Conservation (phyloP, 257 asterid species). For the Avicennia marina region DNA sequence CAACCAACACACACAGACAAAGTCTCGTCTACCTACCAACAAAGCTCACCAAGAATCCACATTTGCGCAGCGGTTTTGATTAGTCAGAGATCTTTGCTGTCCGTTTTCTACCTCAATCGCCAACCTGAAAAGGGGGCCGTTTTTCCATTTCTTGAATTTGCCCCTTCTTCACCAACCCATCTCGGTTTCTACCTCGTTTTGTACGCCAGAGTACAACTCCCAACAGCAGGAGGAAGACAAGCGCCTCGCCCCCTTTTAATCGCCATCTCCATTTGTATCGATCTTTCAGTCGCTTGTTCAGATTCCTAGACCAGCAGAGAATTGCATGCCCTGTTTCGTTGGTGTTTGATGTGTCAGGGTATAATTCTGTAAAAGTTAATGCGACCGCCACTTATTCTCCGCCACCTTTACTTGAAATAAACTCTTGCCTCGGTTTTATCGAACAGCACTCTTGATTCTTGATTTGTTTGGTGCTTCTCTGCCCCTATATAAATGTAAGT, state of each 20-base stretch:
- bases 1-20: not conserved
- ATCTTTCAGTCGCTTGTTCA: slow-evolving; percentile 25
- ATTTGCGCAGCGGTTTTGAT: not conserved
- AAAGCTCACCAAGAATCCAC: not conserved
- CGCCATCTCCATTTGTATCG: slow-evolving; percentile 15
- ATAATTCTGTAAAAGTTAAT: slow-evolving; percentile 17
- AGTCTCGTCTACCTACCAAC: not conserved
- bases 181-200: slow-evolving; percentile 16
- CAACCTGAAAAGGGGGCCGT: slow-evolving; percentile 17
- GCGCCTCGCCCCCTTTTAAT: slow-evolving; percentile 4
- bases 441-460: slow-evolving; percentile 19
- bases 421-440: slow-evolving; percentile 29
- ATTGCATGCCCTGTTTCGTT: slow-evolving; percentile 16
- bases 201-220: slow-evolving; percentile 20
- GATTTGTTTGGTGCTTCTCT: not conserved
- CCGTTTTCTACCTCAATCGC: slow-evolving; percentile 29
- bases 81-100: slow-evolving; percentile 9
- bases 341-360: not conserved
- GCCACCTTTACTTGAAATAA: slow-evolving; percentile 30
- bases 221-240: slow-evolving; percentile 13
- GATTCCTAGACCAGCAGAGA: not conserved
- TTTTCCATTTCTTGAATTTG: slow-evolving; percentile 5
- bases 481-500: slow-evolving; percentile 23
- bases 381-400: slow-evolving; percentile 25
- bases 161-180: slow-evolving; percentile 23